These are phyloP conservation scores for Collybia nuda DNA, from an alignment of 768 basidiomycete species.

Conservation along the genomic window DNA sequence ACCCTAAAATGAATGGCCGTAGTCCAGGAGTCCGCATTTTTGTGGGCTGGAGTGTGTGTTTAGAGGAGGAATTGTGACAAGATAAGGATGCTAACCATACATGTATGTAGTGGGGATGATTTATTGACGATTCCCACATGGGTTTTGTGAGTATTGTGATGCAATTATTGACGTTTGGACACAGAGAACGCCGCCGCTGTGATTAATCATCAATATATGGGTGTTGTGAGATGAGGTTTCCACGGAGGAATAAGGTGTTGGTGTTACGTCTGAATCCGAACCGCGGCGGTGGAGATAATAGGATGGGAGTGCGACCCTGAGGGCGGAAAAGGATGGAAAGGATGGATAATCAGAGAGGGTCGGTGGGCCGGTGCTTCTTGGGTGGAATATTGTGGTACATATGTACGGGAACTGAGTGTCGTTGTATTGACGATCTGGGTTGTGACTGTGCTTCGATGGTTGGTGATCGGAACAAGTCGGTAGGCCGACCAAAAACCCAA, in stretches of 20 bases:
- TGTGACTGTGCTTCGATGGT: slow-evolving; percentile 16
- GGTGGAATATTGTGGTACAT: background rate
- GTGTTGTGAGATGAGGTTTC: slow-evolving; percentile 22
- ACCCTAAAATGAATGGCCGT: too few species aligned
- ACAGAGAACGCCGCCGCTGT: slow-evolving; percentile 28
- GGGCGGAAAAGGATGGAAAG: background rate
- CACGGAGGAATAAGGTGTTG: slow-evolving; percentile 29
- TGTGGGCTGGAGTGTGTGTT: too few species aligned
- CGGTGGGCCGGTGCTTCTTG: background rate
- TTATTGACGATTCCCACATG: slow-evolving; percentile 31
- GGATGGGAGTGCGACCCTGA: slow-evolving; percentile 3
- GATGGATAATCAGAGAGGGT: background rate
- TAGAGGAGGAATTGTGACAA: background rate
- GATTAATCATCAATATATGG: slow-evolving; percentile 18
- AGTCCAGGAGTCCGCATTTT: too few species aligned
- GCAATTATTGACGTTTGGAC: slow-evolving; percentile 30
- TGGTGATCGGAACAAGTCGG: slow-evolving; percentile 38
- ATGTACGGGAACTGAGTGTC: slow-evolving; percentile 4
- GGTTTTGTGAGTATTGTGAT: slow-evolving; percentile 31
- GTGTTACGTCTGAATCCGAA: slow-evolving; percentile 21
- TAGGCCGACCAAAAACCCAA: slow-evolving; percentile 20
- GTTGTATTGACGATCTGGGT: slow-evolving; percentile 4
- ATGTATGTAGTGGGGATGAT: slow-evolving; percentile 14
- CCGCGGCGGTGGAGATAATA: slow-evolving; percentile 36
- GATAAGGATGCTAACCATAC: background rate